Conservation (phyloP, 306 rosid genomes). For the peach (Prunus persica) region Prunus_persica_NCBIv2 NC_034009.1:11372501-11373000, state of each 20-base stretch:
- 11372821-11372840: conserved; percentile 46
- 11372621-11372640: conserved; percentile 1
- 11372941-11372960: conserved; percentile 49
- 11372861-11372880: not conserved
- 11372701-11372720: conserved; percentile 30
- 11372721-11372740: not conserved
- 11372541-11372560: conserved; percentile 47
- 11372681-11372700: conserved; percentile 66
- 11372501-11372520: conserved; percentile 51
- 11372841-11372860: conserved; percentile 42
- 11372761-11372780: not conserved
- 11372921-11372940: conserved; percentile 41
- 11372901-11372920: not conserved
- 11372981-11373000: conserved; percentile 45
- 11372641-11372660: conserved; percentile 38
- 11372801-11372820: conserved; percentile 40
- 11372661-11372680: conserved; percentile 58
- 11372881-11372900: not conserved
- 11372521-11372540: conserved; percentile 47
- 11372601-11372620: not conserved
- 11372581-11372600: not conserved
- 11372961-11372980: conserved; percentile 45
- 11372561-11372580: conserved; percentile 26
- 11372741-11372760: not conserved
- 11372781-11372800: conserved; percentile 50